Evolutionary conservation across 176 grass and related monocot genomes (phyloP), one percentile per base, ranked within the genome.

Genomic region (Cenchrus purpureus): DNA sequence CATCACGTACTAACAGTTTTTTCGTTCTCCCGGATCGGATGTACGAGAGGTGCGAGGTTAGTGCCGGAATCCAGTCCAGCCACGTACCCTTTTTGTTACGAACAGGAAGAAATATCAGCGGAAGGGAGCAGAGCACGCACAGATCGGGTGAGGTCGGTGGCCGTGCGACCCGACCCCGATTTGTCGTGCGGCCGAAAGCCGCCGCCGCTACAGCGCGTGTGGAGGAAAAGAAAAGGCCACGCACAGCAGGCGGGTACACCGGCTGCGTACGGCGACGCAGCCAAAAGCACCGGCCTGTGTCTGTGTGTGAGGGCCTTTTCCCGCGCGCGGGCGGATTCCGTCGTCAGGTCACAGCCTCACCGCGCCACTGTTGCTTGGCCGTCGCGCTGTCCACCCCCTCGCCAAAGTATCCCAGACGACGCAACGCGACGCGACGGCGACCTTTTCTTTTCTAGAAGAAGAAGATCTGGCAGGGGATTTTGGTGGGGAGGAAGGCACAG

Each of bases 171-270:
- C 14, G 45, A 67, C 29, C 28, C 3, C 22, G n/a, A 43, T 32
- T n/a, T 11, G 19, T 42, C 10, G 64, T 51, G 64, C 63, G 29
- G 63, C 64, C 79, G 79, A 81, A 81, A 81, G 79, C 64, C 64
- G 44, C 64, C 64, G 44, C 50, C 31, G 6, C 79, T 25, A 25
- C 49, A 42, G 79, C 50, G 31, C 64, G 37, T 40, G 79, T 81
- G 19, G 79, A 15, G 59, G 13, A 22, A 67, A 44, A n/a, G 15
- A 15, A 67, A 44, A 56, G 54, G 12, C 37, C 37, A 40, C 37
- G 37, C 49, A 12, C 34, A 42, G 61, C 61, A 32, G 16, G 70
- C 62, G 32, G 22, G 70, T 74, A 87, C 77, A 74, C 37, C 42
- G 59, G 68, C 3, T 32, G 12, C 16, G 58, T 83, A 50, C 60